Base-by-base conservation (phyloP, 2,329 filamentous ascomycete species). In the Diaporthe capsici region DNA sequence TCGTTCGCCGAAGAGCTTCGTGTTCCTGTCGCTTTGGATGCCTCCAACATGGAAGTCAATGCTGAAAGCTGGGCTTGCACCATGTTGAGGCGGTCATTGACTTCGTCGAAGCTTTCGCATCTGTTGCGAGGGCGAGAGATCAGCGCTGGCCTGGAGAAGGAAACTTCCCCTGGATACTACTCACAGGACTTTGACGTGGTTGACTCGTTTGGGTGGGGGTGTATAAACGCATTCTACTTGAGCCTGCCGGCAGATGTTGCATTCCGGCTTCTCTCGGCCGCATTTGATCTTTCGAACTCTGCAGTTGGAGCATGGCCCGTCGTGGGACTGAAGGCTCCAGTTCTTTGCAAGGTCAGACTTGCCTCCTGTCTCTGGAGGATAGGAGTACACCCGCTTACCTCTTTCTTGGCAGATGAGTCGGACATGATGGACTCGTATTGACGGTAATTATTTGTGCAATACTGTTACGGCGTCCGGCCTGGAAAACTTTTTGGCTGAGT, bases 41-140 rank as follows among this genome's bases (percentile, higher is more conserved):
- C 39, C 61, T 49, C 61, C 61, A 65, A n/a, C 42, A 65, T 65
- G 42, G 61, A 65, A 9, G 61, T 65, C 42, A 65, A 12, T 17
- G 61, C 42, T 28, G 42, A 65, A 34, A 65, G 61, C 20, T 65
- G 61, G 25, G 61, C 61, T n/a, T 65, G 61, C 42, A 65, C 61
- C 61, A 65, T 49, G 13, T 65, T 49, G 15, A 65, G 61, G 25
- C 61, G 61, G 42, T 65, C 61, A n/a, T 65, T 65, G 9, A 65
- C 61, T 49, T 65, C 61, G 61, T 65, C 61, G 20, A 65, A 65
- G 42, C 61, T 65, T 65, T 65, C 61, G 9, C 61, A 65, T 34
- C 61, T 65, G 4, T 5, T 25, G 13, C 4, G 17, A 12, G 5
- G n/a, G 37, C 39, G 20, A 3, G 28, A 0, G 20, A 10, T 65